phyloP scores from a whole-genome alignment of 441 rosid genomes.

The Biscutella laevigata region DNA sequence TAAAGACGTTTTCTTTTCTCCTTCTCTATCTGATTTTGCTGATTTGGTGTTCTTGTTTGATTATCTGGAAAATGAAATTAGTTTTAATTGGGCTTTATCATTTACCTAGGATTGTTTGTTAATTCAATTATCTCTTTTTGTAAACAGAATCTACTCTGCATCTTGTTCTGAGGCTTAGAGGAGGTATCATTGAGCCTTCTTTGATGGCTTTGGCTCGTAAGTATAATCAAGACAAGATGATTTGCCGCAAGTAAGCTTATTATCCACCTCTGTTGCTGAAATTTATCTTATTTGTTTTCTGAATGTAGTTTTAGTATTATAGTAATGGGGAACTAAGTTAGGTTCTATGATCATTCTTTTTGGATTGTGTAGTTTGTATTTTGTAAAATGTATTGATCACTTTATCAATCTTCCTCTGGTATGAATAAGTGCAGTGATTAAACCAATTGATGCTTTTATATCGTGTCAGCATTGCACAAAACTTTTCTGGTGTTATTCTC shows the following conservation, averaged over 20 bases:
- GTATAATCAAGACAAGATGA: slow-evolving; percentile 84
- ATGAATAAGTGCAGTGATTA: too few species aligned
- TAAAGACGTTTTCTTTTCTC: too few species aligned
- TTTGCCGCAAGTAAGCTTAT: slow-evolving; percentile 79
- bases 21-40: background rate
- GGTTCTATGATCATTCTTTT: slow-evolving; percentile 24
- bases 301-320: background rate
- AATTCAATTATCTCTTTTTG: background rate
- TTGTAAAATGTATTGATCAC: background rate
- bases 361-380: slow-evolving; percentile 14
- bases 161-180: slow-evolving; percentile 47
- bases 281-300: too few species aligned
- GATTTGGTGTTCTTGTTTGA: background rate
- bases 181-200: slow-evolving; percentile 60
- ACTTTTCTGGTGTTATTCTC: too few species aligned
- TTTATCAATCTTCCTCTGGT: background rate
- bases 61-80: background rate
- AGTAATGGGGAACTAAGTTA: slow-evolving; percentile 27
- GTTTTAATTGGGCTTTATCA: background rate
- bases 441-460: background rate
- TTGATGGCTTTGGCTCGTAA: slow-evolving; percentile 89
- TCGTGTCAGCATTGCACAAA: too few species aligned
- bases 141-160: slow-evolving; percentile 48
- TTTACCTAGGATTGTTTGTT: background rate
- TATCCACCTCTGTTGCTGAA: too few species aligned